Base-by-base conservation (phyloP, 768 basidiomycete species). In the Leccinum sublutescens region DNA sequence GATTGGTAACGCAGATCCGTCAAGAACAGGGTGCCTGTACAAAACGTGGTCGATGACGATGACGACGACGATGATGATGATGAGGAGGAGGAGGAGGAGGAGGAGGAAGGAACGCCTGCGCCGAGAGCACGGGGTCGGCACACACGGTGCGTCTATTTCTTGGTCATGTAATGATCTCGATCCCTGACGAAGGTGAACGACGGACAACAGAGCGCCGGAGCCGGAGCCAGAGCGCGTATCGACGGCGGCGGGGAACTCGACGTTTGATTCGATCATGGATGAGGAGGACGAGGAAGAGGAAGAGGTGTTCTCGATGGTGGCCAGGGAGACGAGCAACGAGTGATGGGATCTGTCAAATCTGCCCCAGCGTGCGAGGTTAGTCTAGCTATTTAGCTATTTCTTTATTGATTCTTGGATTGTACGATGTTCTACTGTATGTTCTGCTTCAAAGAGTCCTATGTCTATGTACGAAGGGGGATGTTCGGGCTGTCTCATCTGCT, bases 251-350 rank as follows among this genome's bases (percentile, higher is more conserved):
- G 62, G 36, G 6, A 72, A 69, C n/a, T 52, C 19, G 14, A 67
- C 66, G 15, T 63, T 68, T 49, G 80, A 82, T 70, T 84, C 85
- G 4, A 82, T 85, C 23, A 82, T 85, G 73, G 83, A 84, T 59
- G 77, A 78, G 45, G 79, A 80, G 55, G 85, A 83, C 17, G 83
- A 82, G 49, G 78, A 79, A 9, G 64, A 67, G 45, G 82, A 85
- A 71, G 82, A 85, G 71, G 83, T 85, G 15, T 74, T 78, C 2
- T 65, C 64, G 53, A 29, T 61, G 29, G 60, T 65, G 33, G 55
- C 19, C 4, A 50, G 25, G 19, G 49, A 17, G 27, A 14, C 27
- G 49, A 50, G 17, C 6, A 27, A 50, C 17, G 49, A 21, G 15
- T 50, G 49, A 50, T 29, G 25, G 21, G 21, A 23, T 19, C 3